Evolutionary conservation across 2,329 filamentous ascomycete species (phyloP).

Genomic region (Botrytis aclada): DNA sequence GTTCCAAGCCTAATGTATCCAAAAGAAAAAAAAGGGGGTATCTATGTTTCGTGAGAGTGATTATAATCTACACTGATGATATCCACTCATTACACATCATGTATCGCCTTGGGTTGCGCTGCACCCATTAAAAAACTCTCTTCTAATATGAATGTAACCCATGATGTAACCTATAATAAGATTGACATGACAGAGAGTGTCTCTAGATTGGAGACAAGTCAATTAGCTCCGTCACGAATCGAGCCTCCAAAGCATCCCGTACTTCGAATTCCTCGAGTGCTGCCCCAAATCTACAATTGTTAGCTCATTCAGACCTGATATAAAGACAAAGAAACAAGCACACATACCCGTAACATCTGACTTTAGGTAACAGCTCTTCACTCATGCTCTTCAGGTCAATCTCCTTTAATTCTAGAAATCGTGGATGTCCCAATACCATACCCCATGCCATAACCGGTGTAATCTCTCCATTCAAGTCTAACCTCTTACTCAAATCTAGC

Average conservation of each 20-base stretch:
- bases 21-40: background rate
- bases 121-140: background rate
- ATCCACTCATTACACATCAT: background rate
- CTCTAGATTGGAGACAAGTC: background rate
- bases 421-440: slow-evolving; percentile 69
- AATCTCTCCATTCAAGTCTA: slow-evolving; percentile 85
- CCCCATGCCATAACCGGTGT: slow-evolving; percentile 96
- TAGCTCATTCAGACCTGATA: slow-evolving; percentile 22
- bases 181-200: background rate
- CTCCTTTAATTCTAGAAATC: slow-evolving; percentile 61
- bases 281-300: slow-evolving; percentile 56
- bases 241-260: slow-evolving; percentile 38
- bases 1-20: background rate
- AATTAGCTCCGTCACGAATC: background rate
- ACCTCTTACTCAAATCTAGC: slow-evolving; percentile 75
- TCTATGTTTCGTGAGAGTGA: background rate
- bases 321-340: slow-evolving; percentile 6
- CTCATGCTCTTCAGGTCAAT: slow-evolving; percentile 71
- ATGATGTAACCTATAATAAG: too few relatives aligned
- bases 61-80: background rate
- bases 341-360: slow-evolving; percentile 87
- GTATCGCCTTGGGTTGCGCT: background rate
- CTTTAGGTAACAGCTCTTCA: slow-evolving; percentile 72
- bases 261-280: slow-evolving; percentile 66
- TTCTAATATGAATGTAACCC: too few relatives aligned